These are phyloP conservation scores for Secale cereale DNA, from an alignment of 176 grass and related monocot genomes.

Conservation along the genomic window DNA sequence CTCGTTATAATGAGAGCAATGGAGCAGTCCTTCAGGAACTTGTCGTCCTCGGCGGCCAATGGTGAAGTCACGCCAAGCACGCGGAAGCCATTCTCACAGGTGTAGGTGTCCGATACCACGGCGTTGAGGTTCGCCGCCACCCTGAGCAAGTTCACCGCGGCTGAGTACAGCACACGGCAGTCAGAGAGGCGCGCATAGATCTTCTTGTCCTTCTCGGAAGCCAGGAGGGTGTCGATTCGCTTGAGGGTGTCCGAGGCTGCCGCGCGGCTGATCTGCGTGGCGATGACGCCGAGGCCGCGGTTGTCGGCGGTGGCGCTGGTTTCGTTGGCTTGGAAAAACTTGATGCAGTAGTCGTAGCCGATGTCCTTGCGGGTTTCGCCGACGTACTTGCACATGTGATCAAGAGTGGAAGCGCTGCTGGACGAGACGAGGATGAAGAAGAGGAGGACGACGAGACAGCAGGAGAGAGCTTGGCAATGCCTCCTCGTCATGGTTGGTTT, in stretches of 20 bases:
- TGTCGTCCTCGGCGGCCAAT: conserved; percentile 25
- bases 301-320: conserved; percentile 27
- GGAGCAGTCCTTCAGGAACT: conserved; percentile 29
- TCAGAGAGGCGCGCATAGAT: neutral
- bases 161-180: conserved; percentile 40
- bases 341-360: conserved; percentile 50
- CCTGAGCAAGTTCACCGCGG: neutral
- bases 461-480: neutral
- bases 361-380: neutral
- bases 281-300: conserved; percentile 41
- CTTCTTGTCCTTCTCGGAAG: conserved; percentile 26
- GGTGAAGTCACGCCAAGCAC: conserved; percentile 24
- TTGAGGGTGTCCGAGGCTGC: neutral
- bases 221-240: conserved; percentile 33
- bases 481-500: neutral
- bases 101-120: neutral
- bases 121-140: conserved; percentile 32
- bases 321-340: conserved; percentile 35
- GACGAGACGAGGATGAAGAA: neutral
- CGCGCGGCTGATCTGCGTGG: conserved; percentile 3
- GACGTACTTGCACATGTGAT: conserved; percentile 58
- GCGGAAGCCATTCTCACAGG: conserved; percentile 44
- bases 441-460: neutral
- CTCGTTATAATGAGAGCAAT: conserved; percentile 33
- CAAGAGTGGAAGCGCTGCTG: conserved; percentile 15